A percentile compares a stretch with the other conserved stretches of the same genome.
These are phyloP conservation scores for Citrus cavaleriei DNA, from an alignment of 345 rosid species.

Conservation along the genomic window DNA sequence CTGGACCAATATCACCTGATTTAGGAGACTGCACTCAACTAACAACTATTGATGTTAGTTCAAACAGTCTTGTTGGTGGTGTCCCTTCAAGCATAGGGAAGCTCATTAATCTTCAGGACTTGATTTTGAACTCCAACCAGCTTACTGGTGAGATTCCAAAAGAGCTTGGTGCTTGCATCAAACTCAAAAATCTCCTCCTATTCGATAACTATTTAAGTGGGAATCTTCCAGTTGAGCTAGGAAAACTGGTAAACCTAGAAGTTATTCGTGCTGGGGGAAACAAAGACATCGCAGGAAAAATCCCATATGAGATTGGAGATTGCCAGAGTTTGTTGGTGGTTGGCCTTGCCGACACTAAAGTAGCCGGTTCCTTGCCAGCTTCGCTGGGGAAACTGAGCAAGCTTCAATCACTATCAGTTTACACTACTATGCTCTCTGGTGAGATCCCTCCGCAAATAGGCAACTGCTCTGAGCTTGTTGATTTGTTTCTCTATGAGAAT, in stretches of 20 bases:
- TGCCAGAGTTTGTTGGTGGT: conserved; percentile 53
- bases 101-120: conserved; percentile 57
- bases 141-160: conserved; percentile 65
- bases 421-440: conserved; percentile 68
- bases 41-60: conserved; percentile 51
- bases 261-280: conserved; percentile 77
- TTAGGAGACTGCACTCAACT: conserved; percentile 46
- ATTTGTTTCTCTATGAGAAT: conserved; percentile 72
- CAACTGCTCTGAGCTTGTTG: conserved; percentile 63
- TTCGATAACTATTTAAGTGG: conserved; percentile 69
- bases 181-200: conserved; percentile 52
- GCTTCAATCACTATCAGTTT: conserved; percentile 58
- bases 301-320: conserved; percentile 70
- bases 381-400: conserved; percentile 66
- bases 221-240: conserved; percentile 51
- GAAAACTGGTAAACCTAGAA: conserved; percentile 50
- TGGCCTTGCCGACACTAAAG: conserved; percentile 76
- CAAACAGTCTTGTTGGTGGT: conserved; percentile 64
- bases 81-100: conserved; percentile 71
- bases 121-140: conserved; percentile 65
- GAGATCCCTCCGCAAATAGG: conserved; percentile 65
- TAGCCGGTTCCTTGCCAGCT: conserved; percentile 65
- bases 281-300: conserved; percentile 62
- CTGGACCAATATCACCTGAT: conserved; percentile 54
- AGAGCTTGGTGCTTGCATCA: conserved; percentile 57